Conservation (phyloP, 2,329 filamentous ascomycete genomes). For the Colletotrichum costaricense region DNA sequence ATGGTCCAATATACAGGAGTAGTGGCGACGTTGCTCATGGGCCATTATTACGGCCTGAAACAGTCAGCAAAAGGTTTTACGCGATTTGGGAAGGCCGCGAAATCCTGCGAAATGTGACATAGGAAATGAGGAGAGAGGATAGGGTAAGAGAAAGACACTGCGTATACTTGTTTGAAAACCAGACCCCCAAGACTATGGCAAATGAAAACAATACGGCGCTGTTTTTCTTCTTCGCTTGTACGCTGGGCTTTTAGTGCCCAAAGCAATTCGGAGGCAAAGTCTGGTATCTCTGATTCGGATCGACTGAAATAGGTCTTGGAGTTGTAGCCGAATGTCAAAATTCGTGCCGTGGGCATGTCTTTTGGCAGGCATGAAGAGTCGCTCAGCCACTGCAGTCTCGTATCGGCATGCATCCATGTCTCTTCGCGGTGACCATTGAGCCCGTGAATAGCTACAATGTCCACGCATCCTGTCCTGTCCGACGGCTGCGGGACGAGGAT, state of each 20-base stretch:
- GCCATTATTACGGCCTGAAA: neutral
- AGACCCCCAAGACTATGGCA: neutral
- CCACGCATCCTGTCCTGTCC: neutral
- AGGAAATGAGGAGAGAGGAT: too few species aligned
- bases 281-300: neutral
- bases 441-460: neutral
- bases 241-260: fast-evolving
- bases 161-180: neutral
- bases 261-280: fast-evolving
- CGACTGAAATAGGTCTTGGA: neutral
- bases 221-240: neutral
- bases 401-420: neutral
- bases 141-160: neutral
- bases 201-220: neutral
- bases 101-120: too few species aligned
- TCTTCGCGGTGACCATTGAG: neutral
- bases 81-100: too few species aligned
- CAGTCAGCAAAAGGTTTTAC: too few species aligned
- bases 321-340: neutral
- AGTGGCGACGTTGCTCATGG: neutral
- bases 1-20: neutral
- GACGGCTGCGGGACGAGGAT: too few species aligned
- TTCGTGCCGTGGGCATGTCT: neutral
- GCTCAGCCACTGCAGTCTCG: neutral
- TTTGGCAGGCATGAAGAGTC: neutral